phyloP scores from a whole-genome alignment of 108 stramenopile genomes.

The Discostella pseudostelligera region DNA sequence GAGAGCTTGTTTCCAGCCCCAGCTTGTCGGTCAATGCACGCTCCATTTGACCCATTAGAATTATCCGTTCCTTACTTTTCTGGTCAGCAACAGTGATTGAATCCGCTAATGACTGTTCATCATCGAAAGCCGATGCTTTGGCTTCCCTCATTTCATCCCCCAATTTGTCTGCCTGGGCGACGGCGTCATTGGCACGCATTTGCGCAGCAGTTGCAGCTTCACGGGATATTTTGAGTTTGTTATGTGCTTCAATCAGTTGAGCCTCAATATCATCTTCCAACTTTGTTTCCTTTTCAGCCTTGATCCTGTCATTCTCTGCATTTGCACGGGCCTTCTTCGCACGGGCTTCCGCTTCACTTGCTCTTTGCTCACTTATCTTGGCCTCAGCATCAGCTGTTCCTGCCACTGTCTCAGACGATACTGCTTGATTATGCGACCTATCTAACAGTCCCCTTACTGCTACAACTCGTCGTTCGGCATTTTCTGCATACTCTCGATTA shows the following conservation, averaged over 20 bases:
- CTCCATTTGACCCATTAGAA: constrained; percentile 33
- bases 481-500: constrained; percentile 68
- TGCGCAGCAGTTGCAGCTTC: constrained; percentile 43
- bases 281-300: constrained; percentile 65
- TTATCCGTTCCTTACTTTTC: constrained; percentile 46
- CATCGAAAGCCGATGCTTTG: constrained; percentile 52
- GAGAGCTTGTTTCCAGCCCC: constrained; percentile 33
- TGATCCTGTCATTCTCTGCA: constrained; percentile 58
- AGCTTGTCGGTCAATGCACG: constrained; percentile 39
- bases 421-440: constrained; percentile 51
- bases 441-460: constrained; percentile 55
- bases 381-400: constrained; percentile 78
- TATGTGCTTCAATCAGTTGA: constrained; percentile 47
- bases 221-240: constrained; percentile 33
- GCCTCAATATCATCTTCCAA: constrained; percentile 67
- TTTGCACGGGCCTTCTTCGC: constrained; percentile 54
- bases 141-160: constrained; percentile 58
- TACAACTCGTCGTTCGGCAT: constrained; percentile 50
- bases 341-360: constrained; percentile 66
- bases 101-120: constrained; percentile 40
- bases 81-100: not conserved
- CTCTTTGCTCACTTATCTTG: constrained; percentile 81
- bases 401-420: constrained; percentile 71
- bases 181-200: constrained; percentile 50
- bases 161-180: constrained; percentile 49